Base-by-base conservation (phyloP, 2,329 filamentous ascomycete genomes). In the Neopestalotiopsis clavispora region DNA sequence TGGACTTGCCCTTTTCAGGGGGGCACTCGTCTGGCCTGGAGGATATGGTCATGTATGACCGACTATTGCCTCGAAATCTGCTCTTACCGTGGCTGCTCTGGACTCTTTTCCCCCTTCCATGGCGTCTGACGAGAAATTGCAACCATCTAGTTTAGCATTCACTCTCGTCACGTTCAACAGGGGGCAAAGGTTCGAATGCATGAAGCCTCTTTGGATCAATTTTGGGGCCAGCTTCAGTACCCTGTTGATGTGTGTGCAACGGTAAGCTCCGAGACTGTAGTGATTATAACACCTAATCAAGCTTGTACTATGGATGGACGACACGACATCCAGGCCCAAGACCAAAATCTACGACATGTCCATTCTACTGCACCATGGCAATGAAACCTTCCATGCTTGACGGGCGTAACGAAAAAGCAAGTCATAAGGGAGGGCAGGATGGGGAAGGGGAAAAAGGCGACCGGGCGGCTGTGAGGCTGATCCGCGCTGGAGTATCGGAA, bases 341-440 rank as follows among this genome's bases (percentile, higher is more conserved):
- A 52, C 45, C 45, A 52, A 52, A 52, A 52, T 52, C 45, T 52
- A 52, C 45, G 45, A 52, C 45, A 52, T 20, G 14, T 30, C 57
- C 57, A 59, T 30, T 12, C 57, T 59, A 34, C 57, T 62, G 59
- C 59, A 62, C 59, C 14, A 34, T 40, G 10, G 20, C 59, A 65
- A 49, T 65, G 62, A 65, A 65, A 65, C 62, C 42, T 65, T 65
- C 38, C 38, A 49, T 65, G 72, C 64, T 45, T 66, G 45, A 58
- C 49, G 70, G 71, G 59, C 59, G 59, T 40, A 40, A 62, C 34
- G 30, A 40, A 40, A 62, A 70, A 40, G 45, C 10, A 65, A 49
- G 30, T 52, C 62, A 45, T 40, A 14, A 62, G 32, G 34, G 34
- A 38, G 34, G 34, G 10, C 10, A 10, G 34, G 34, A 30, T 30